Percentiles rank a stretch among this genome's conserved stretches.
phyloP scores from a whole-genome alignment of 2,329 filamentous ascomycete species.

The Xylariaceae sp. region DNA sequence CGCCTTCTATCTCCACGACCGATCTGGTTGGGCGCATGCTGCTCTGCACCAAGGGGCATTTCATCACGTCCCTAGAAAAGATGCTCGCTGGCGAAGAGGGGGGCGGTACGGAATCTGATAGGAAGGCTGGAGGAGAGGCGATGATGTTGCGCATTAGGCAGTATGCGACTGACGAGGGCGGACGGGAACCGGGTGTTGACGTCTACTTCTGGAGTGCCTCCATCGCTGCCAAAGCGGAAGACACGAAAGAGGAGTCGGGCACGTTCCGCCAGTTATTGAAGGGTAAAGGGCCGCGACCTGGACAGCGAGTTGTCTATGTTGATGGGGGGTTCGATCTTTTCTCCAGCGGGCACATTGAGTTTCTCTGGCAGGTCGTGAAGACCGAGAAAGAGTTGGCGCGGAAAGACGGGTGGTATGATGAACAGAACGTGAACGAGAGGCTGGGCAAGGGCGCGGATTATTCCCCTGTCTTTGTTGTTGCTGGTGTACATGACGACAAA shows the following conservation, averaged over 20 bases:
- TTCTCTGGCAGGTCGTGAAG: conserved; percentile 72
- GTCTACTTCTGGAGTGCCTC: conserved; percentile 79
- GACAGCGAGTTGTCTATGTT: conserved; percentile 87
- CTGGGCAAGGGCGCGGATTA: conserved; percentile 69
- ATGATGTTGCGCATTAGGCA: conserved; percentile 76
- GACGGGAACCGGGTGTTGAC: conserved; percentile 70
- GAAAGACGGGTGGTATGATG: conserved; percentile 69
- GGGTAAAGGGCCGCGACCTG: conserved; percentile 67
- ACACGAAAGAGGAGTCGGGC: conserved; percentile 56
- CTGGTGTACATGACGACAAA: conserved; percentile 88
- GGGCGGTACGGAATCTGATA: conserved; percentile 63
- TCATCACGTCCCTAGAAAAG: conserved; percentile 75
- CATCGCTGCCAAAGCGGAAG: conserved; percentile 41
- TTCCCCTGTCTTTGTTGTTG: conserved; percentile 79
- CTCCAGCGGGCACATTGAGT: conserved; percentile 94
- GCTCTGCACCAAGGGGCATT: conserved; percentile 89
- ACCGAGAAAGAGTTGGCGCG: conserved; percentile 67
- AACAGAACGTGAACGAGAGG: conserved; percentile 60
- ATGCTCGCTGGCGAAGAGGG: conserved; percentile 69
- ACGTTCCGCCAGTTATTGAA: conserved; percentile 64
- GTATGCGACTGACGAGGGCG: conserved; percentile 84
- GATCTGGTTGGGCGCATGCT: conserved; percentile 98
- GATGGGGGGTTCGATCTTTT: conserved; percentile 97
- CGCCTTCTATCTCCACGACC: conserved; percentile 93
- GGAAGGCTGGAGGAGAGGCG: conserved; percentile 56